phyloP scores from a whole-genome alignment of 2,329 filamentous ascomycete species.

The Bimuria novae-zelandiae region DNA sequence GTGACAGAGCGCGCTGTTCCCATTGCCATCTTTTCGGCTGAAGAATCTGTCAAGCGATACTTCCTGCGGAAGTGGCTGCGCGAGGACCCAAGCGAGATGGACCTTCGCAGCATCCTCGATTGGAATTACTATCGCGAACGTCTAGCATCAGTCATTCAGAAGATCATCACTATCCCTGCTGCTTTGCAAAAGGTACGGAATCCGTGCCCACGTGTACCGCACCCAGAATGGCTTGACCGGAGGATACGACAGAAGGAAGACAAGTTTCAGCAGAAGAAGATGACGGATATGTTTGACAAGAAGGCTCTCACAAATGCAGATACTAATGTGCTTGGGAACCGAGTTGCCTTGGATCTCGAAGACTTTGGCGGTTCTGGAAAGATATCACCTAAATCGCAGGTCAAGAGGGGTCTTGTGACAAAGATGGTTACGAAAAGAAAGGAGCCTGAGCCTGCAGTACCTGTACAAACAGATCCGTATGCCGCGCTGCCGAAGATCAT shows the following conservation, averaged over 20 bases:
- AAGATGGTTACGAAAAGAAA: constrained; percentile 57
- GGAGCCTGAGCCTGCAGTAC: constrained; percentile 49
- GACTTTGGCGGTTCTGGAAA: constrained; percentile 73
- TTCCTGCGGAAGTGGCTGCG: constrained; percentile 96
- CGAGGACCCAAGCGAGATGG: constrained; percentile 88
- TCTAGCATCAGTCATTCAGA: constrained; percentile 95
- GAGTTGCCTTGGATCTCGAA: constrained; percentile 70
- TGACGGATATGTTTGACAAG: constrained; percentile 87
- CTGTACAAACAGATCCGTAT: constrained; percentile 75
- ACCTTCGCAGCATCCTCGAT: constrained; percentile 86
- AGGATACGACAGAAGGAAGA: constrained; percentile 96
- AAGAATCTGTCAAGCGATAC: constrained; percentile 81
- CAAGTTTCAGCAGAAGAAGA: constrained; percentile 97
- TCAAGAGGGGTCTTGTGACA: constrained; percentile 48
- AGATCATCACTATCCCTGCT: constrained; percentile 97
- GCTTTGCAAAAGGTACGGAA: constrained; percentile 94
- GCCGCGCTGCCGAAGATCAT: constrained; percentile 80
- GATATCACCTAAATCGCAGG: constrained; percentile 47
- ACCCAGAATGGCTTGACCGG: constrained; percentile 95
- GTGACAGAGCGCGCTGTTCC: constrained; percentile 94
- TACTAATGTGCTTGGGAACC: constrained; percentile 65
- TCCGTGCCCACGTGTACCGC: constrained; percentile 87
- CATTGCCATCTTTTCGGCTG: constrained; percentile 95
- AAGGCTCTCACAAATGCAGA: constrained; percentile 73
- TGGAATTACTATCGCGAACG: constrained; percentile 98